These are phyloP conservation scores for Neonectria sp. DNA, from an alignment of 2,329 filamentous ascomycete genomes.

Conservation along the genomic window DNA sequence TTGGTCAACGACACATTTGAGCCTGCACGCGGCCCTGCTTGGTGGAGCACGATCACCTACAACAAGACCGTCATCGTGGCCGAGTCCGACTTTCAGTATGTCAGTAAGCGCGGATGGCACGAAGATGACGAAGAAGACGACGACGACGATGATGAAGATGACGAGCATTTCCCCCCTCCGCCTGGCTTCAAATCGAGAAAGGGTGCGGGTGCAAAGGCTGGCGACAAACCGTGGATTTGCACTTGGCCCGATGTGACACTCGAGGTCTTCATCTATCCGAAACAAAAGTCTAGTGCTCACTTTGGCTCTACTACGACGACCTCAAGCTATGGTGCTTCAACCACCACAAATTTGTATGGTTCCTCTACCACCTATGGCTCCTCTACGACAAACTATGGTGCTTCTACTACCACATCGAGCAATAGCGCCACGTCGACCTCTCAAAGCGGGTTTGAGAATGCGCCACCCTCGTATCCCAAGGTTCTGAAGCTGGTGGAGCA, in stretches of 20 bases:
- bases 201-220: conserved; percentile 53
- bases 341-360: not conserved
- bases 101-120: conserved; percentile 44
- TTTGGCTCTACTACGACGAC: conserved; percentile 32
- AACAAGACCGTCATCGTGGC: conserved; percentile 71
- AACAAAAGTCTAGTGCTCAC: conserved; percentile 62
- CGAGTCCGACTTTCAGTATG: conserved; percentile 56
- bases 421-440: conserved; percentile 32
- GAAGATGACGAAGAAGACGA: conserved; percentile 31
- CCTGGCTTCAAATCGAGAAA: conserved; percentile 41
- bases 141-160: conserved; percentile 35
- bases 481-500: conserved; percentile 71
- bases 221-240: conserved; percentile 72
- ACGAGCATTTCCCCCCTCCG: conserved; percentile 41
- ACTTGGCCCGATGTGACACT: conserved; percentile 70
- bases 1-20: conserved; percentile 69
- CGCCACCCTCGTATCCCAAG: conserved; percentile 60
- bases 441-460: conserved; percentile 6
- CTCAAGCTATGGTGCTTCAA: conserved; percentile 14
- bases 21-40: conserved; percentile 66
- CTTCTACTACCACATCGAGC: conserved; percentile 33
- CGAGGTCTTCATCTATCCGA: conserved; percentile 71
- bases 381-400: not conserved
- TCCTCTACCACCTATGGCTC: conserved; percentile 24
- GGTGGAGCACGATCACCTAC: conserved; percentile 66